phyloP scores from a whole-genome alignment of 2,329 filamentous ascomycete species.

The Calonectria honghensis region DNA sequence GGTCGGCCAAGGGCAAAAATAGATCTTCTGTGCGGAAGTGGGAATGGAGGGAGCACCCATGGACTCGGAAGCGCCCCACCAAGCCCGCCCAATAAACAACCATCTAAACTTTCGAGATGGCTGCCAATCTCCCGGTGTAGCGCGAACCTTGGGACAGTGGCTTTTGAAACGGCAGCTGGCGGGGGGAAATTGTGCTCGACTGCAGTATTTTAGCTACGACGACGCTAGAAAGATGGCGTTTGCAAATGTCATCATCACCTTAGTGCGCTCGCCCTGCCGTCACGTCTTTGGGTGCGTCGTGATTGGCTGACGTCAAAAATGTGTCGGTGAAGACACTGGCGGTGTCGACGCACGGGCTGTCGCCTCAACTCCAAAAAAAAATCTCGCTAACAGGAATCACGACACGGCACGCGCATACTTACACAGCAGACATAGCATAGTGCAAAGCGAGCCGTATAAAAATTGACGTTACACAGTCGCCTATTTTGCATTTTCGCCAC shows the following conservation, averaged over 20 bases:
- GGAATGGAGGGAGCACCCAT: no score
- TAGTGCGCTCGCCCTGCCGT: background rate
- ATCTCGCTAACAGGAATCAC: background rate
- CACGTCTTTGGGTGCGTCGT: background rate
- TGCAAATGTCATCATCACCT: background rate
- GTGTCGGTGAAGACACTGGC: constrained; percentile 9
- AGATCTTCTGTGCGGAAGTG: no score
- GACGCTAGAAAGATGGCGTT: background rate
- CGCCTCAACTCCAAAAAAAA: constrained; percentile 13
- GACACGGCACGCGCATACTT: background rate
- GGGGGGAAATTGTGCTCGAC: no score
- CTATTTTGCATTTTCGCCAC: background rate
- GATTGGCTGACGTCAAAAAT: background rate
- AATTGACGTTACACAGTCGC: background rate
- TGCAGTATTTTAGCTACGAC: background rate
- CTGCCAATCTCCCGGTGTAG: no score
- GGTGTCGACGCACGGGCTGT: constrained; percentile 21
- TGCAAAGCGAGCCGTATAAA: no score
- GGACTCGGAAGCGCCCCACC: no score
- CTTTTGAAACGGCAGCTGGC: no score
- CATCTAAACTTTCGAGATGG: no score
- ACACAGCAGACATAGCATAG: background rate
- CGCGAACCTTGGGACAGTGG: no score
- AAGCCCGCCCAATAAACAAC: no score
- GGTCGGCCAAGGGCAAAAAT: no score